Evolutionary conservation across 1,139 yeast genomes (phyloP).

Genomic region (Debaryomycetaceae sp.): DNA sequence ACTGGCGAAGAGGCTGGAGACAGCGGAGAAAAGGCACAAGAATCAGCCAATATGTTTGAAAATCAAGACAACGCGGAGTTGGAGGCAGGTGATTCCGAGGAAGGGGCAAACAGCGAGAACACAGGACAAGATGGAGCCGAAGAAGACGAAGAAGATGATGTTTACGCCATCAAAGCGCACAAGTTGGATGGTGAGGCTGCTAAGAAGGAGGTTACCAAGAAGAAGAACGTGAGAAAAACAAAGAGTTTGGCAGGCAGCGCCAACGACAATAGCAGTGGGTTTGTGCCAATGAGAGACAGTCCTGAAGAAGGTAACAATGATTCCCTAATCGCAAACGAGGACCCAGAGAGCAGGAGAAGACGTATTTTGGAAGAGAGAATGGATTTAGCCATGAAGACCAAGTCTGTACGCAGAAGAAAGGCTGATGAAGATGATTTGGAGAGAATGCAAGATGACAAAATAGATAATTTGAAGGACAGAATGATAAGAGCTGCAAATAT

Average conservation of each 20-base stretch:
- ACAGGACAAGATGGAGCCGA: constrained; percentile 14
- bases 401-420: constrained; percentile 55
- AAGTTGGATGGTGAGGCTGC: constrained; percentile 17
- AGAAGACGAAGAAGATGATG: constrained; percentile 26
- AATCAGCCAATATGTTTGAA: constrained; percentile 2
- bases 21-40: constrained; percentile 8
- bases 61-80: constrained; percentile 6
- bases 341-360: constrained; percentile 56
- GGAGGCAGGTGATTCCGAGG: constrained; percentile 9
- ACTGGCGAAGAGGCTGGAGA: constrained; percentile 8
- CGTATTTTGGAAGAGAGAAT: constrained; percentile 77
- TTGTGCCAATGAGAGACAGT: constrained; percentile 12
- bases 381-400: constrained; percentile 70
- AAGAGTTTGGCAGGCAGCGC: constrained; percentile 10
- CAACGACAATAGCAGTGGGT: constrained; percentile 9
- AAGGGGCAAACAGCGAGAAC: constrained; percentile 7
- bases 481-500: constrained; percentile 93
- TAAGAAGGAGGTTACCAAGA: constrained; percentile 29
- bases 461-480: constrained; percentile 74
- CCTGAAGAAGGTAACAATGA: constrained; percentile 10
- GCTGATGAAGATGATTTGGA: constrained; percentile 91
- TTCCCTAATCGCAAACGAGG: constrained; percentile 32
- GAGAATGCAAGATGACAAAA: constrained; percentile 89
- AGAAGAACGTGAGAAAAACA: constrained; percentile 36
- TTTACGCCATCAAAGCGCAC: constrained; percentile 32